Evolutionary conservation across 495 filamentous ascomycete genomes (phyloP), one percentile per base, ranked within the genome.

Genomic region (Rusavskia elegans): DNA sequence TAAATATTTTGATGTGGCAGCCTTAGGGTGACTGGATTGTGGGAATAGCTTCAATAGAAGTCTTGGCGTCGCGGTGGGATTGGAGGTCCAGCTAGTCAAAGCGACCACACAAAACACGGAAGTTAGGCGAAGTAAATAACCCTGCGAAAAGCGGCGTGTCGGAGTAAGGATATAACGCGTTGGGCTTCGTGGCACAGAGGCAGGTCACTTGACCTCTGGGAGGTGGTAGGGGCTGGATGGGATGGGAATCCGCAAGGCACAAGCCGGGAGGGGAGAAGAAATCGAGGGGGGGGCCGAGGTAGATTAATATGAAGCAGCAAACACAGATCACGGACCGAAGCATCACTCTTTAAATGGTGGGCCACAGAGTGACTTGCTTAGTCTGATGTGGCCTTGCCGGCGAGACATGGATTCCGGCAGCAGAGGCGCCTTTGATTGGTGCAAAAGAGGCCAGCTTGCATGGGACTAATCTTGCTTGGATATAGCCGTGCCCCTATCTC

Each of bases 31-130:
- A 48, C 32, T 27, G 25, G 25, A 27, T 19, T 11, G 48, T 50
- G 49, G 49, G 56, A 50, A 58, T 58, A 58, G 53, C 56, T 58
- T 55, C 53, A 55, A 44, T 0, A 19, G n/a, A 2, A 45, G 32
- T 10, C 5, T 42, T 52, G 37, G 10, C 40, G 42, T 19, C 53
- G 14, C 8, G 4, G 30, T 44, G 45, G 32, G 27, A 21, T 20
- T 27, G 37, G 35, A 44, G 56, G 44, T 58, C 25, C 41, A 37
- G 48, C 56, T 58, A 58, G 39, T 51, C 14, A 53, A 55, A 53
- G 53, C 37, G 54, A 49, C 56, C 45, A 46, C 48, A 39, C 16
- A 39, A 35, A 13, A 50, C n/a, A 39, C 11, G 23, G 48, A 7
- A 39, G 13, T 19, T 25, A 50, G 29, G 29, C 48, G 48, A 50